Evolutionary conservation across 805 yeast genomes (phyloP).

Genomic region (Middelhovenomyces tepae): DNA sequence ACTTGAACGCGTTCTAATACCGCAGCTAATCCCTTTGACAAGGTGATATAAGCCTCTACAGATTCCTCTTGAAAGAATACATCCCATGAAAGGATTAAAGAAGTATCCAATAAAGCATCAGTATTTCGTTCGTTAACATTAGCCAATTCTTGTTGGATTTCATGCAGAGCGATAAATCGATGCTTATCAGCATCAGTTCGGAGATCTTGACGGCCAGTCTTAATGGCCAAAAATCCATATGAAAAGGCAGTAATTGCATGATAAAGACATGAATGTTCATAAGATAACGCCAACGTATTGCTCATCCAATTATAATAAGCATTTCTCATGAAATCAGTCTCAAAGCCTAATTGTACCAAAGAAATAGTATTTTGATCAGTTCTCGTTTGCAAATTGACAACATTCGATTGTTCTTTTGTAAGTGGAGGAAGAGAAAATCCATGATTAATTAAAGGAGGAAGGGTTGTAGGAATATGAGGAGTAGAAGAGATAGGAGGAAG

Average conservation of each 20-base stretch:
- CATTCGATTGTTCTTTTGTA: no score
- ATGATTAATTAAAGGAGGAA: no score
- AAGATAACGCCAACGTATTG: slow-evolving; percentile 15
- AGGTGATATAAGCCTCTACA: slow-evolving; percentile 17
- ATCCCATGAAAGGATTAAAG: slow-evolving; percentile 23
- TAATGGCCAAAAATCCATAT: slow-evolving; percentile 18
- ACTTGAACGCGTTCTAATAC: slow-evolving; percentile 18
- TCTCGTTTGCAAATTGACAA: no score
- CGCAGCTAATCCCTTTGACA: slow-evolving; percentile 23
- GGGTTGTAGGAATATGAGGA: no score
- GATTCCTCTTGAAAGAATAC: slow-evolving; percentile 22
- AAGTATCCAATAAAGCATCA: slow-evolving; percentile 18
- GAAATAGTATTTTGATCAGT: no score
- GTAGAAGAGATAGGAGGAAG: no score
- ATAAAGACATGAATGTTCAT: slow-evolving; percentile 16
- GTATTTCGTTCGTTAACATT: slow-evolving; percentile 11
- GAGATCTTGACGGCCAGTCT: slow-evolving; percentile 11
- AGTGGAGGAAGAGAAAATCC: no score
- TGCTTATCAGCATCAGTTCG: slow-evolving; percentile 14
- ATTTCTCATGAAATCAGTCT: slow-evolving; percentile 18
- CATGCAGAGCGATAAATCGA: slow-evolving; percentile 18
- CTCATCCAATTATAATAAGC: slow-evolving; percentile 21
- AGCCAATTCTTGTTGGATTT: slow-evolving; percentile 16
- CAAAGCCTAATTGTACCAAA: slow-evolving; percentile 21
- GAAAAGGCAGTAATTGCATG: slow-evolving; percentile 23